phyloP scores from a whole-genome alignment of 129 eudicot species.

The Saposhnikovia divaricata region DNA sequence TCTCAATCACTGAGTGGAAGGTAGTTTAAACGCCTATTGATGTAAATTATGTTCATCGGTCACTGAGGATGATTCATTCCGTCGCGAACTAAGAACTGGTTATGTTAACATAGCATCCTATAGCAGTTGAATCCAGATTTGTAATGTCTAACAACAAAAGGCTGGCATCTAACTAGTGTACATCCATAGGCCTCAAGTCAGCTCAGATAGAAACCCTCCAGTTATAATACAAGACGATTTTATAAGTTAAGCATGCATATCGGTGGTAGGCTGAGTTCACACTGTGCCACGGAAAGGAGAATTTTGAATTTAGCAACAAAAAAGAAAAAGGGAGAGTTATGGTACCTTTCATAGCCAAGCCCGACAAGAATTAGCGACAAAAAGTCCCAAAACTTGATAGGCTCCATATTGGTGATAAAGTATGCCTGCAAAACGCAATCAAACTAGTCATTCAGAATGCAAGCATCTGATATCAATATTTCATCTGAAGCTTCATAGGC shows the following conservation, averaged over 20 bases:
- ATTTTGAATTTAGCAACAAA: neutral
- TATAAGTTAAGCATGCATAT: neutral
- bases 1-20: neutral
- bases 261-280: neutral
- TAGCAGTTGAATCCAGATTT: neutral
- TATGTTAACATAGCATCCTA: neutral
- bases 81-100: neutral
- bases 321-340: constrained; percentile 5
- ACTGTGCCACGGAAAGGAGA: neutral
- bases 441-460: neutral
- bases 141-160: neutral
- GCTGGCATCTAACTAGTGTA: neutral
- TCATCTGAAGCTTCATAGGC: neutral
- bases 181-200: neutral
- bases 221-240: neutral
- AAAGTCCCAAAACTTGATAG: constrained; percentile 89
- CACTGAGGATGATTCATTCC: neutral
- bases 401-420: constrained; percentile 94
- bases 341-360: constrained; percentile 93
- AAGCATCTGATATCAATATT: neutral
- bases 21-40: neutral
- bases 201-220: neutral
- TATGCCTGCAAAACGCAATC: constrained; percentile 55
- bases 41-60: neutral
- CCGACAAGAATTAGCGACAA: constrained; percentile 73